Evolutionary conservation across 371 early-diverging fungal species (phyloP).

Genomic region (Paraphysoderma sedebokerense): DNA sequence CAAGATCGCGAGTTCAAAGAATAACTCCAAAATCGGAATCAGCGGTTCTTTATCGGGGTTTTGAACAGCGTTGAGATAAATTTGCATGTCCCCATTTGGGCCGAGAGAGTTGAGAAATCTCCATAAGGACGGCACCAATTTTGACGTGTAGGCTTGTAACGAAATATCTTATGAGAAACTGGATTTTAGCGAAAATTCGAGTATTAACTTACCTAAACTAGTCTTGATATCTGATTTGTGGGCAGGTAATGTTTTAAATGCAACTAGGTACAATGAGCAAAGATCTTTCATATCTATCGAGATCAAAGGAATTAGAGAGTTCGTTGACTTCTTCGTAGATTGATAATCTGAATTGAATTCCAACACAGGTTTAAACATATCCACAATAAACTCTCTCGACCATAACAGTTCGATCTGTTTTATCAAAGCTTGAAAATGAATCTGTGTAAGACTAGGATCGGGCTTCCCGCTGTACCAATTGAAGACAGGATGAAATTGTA

Average conservation of each 20-base stretch:
- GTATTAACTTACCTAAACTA: too few relatives aligned
- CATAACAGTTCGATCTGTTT: constrained; percentile 34
- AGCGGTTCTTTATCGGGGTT: constrained; percentile 35
- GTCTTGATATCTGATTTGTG: constrained; percentile 33
- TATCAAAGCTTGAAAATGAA: constrained; percentile 23
- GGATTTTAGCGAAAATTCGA: too few relatives aligned
- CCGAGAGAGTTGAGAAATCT: constrained; percentile 36
- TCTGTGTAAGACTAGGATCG: constrained; percentile 12
- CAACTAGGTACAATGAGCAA: constrained; percentile 28
- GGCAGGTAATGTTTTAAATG: constrained; percentile 20
- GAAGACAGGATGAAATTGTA: constrained; percentile 42
- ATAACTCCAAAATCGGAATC: constrained; percentile 32
- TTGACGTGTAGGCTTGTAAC: constrained; percentile 36
- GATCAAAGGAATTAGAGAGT: constrained; percentile 9
- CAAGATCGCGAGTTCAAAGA: constrained; percentile 24
- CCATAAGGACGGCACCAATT: constrained; percentile 41
- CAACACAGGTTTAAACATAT: constrained; percentile 18
- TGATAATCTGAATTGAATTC: constrained; percentile 12
- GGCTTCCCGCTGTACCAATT: constrained; percentile 39
- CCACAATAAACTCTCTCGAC: constrained; percentile 32
- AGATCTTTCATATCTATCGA: constrained; percentile 29
- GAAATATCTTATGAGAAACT: too few relatives aligned
- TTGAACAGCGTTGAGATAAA: constrained; percentile 31
- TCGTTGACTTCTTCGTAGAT: constrained; percentile 3
- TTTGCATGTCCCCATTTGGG: constrained; percentile 29